Evolutionary conservation across 2,329 filamentous ascomycete genomes (phyloP).

Genomic region (Colletotrichum ledebouriae): DNA sequence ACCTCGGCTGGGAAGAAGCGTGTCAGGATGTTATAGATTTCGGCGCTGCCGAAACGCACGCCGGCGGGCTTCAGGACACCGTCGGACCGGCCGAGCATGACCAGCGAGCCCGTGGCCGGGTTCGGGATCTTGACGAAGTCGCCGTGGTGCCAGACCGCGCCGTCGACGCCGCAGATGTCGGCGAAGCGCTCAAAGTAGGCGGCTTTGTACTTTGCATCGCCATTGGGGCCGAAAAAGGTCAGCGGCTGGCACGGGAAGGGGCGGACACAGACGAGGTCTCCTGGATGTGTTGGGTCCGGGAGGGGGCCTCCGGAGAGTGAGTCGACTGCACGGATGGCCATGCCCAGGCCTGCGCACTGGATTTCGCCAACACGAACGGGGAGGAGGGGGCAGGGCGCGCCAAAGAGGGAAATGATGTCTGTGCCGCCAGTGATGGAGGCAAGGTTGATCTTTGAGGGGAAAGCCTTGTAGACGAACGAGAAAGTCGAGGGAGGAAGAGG

Average conservation of each 20-base stretch:
- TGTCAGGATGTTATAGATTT: conserved; percentile 96
- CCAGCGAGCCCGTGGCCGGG: conserved; percentile 78
- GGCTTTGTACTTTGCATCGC: conserved; percentile 81
- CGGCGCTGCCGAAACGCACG: conserved; percentile 91
- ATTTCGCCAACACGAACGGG: conserved; percentile 82
- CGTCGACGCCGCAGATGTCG: conserved; percentile 53
- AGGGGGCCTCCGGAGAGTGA: conserved; percentile 68
- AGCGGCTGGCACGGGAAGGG: conserved; percentile 94
- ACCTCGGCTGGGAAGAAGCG: conserved; percentile 84
- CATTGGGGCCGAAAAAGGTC: conserved; percentile 83
- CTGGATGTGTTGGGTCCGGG: conserved; percentile 73
- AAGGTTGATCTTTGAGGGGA: conserved; percentile 85
- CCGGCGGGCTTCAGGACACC: conserved; percentile 94
- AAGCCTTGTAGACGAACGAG: conserved; percentile 86
- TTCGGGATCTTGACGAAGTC: conserved; percentile 84
- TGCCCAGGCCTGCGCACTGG: conserved; percentile 82
- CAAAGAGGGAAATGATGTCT: conserved; percentile 96
- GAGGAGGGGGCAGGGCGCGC: conserved; percentile 82
- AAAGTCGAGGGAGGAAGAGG: conserved; percentile 95
- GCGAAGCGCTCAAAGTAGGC: conserved; percentile 92
- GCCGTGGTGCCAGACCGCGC: conserved; percentile 88
- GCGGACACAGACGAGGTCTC: conserved; percentile 87
- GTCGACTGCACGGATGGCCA: conserved; percentile 77
- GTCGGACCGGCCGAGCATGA: conserved; percentile 94
- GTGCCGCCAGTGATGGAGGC: conserved; percentile 96